These are phyloP conservation scores for Diddensiella santjacobensis DNA, from an alignment of 805 yeast species.

Conservation along the genomic window DNA sequence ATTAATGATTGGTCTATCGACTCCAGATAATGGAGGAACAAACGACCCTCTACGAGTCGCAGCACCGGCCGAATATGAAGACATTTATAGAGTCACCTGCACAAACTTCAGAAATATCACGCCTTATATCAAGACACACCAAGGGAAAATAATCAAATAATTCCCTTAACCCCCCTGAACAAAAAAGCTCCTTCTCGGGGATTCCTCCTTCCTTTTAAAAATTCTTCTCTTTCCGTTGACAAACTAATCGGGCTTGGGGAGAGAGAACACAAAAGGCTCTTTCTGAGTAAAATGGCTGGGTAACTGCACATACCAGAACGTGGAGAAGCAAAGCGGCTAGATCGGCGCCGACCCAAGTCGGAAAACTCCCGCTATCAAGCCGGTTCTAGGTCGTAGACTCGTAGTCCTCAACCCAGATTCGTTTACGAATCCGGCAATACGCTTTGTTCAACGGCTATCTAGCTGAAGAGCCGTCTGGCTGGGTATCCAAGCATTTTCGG, in stretches of 20 bases:
- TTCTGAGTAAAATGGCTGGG: not conserved
- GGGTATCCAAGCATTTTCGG: too few species aligned
- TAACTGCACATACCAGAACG: not conserved
- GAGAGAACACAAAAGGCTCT: too few species aligned
- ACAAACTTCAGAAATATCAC: not conserved
- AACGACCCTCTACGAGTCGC: constrained; percentile 37
- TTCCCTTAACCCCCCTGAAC: not conserved
- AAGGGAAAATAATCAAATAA: not conserved
- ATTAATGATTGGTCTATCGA: constrained; percentile 32
- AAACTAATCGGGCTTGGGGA: too few species aligned
- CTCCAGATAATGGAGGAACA: constrained; percentile 38
- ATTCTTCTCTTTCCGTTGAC: not conserved
- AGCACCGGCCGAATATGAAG: constrained; percentile 38
- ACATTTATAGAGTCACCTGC: constrained; percentile 25
- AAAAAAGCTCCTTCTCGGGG: not conserved
- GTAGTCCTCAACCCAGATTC: too few species aligned
- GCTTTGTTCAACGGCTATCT: too few species aligned
- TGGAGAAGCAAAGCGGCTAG: not conserved
- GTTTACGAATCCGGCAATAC: too few species aligned
- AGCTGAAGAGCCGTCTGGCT: too few species aligned
- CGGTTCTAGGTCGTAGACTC: too few species aligned
- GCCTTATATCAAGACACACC: too few species aligned
- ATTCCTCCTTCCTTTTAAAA: not conserved
- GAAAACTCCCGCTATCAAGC: too few species aligned
- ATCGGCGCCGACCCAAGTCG: not conserved